Percentiles rank a stretch among this genome's conserved stretches.
phyloP scores from a whole-genome alignment of 2,329 filamentous ascomycete genomes.

The Fragosphaeria purpurea region DNA sequence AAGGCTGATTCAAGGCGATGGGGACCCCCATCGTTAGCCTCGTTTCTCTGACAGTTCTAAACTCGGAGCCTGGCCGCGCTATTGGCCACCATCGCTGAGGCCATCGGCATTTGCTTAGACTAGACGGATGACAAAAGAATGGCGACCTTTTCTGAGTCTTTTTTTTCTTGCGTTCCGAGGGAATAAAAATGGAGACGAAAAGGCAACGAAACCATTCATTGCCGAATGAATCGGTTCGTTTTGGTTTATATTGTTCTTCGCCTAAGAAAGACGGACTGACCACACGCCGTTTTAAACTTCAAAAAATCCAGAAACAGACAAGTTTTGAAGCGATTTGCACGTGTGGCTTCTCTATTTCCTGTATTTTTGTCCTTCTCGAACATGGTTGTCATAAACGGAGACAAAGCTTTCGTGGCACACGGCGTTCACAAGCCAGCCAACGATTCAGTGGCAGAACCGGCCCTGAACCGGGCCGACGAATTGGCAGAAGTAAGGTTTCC shows the following conservation, averaged over 20 bases:
- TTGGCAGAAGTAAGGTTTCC: constrained; percentile 20
- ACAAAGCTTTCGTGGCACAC: too few species aligned
- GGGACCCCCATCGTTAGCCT: constrained; percentile 1
- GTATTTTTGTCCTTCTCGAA: background rate
- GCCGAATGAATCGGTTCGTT: too few species aligned
- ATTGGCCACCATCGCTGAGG: constrained; percentile 9
- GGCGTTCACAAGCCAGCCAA: background rate
- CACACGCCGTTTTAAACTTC: too few species aligned
- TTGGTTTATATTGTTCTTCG: too few species aligned
- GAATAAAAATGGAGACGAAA: too few species aligned
- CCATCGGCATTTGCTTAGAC: constrained; percentile 5
- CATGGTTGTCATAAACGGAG: background rate
- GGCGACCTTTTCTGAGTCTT: background rate
- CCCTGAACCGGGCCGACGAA: constrained; percentile 19
- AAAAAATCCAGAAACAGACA: background rate
- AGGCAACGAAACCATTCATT: too few species aligned
- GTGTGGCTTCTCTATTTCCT: background rate
- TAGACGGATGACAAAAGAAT: constrained; percentile 1
- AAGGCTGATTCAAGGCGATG: background rate
- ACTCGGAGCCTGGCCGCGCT: background rate
- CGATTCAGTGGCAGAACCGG: background rate
- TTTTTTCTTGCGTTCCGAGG: too few species aligned
- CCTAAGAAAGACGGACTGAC: too few species aligned
- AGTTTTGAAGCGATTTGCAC: background rate
- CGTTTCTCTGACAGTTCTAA: background rate